Percentiles rank a stretch among this genome's conserved stretches.
phyloP scores from a whole-genome alignment of 2,329 filamentous ascomycete species.

The Graphilbum fragrans region DNA sequence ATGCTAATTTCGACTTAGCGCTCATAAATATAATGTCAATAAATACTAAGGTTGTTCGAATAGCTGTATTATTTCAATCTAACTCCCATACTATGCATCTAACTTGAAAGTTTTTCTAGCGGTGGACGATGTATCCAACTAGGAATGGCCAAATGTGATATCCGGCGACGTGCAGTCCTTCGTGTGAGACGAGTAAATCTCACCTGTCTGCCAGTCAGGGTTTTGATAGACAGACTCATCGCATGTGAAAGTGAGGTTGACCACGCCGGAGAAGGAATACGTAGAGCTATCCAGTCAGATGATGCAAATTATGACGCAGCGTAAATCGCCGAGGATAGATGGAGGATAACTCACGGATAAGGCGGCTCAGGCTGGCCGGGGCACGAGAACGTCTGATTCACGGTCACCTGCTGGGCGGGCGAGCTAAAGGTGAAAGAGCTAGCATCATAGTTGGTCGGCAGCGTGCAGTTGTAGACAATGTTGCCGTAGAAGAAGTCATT shows the following conservation, averaged over 20 bases:
- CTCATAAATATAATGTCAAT: too few species aligned
- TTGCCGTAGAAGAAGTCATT: slow-evolving; percentile 38
- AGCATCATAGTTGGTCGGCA: slow-evolving; percentile 11
- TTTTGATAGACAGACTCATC: slow-evolving; percentile 21
- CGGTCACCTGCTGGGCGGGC: slow-evolving; percentile 20
- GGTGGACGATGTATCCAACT: too few species aligned
- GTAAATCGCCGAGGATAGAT: neutral
- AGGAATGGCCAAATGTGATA: too few species aligned
- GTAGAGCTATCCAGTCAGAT: too few species aligned
- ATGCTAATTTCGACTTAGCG: too few species aligned
- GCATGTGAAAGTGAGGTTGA: slow-evolving; percentile 23
- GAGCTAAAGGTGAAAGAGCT: slow-evolving; percentile 31
- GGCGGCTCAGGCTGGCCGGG: too few species aligned
- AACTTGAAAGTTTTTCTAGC: too few species aligned
- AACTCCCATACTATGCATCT: too few species aligned
- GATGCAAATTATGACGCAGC: too few species aligned
- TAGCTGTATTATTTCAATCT: too few species aligned
- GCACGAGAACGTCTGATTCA: slow-evolving; percentile 40
- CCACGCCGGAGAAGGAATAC: slow-evolving; percentile 19
- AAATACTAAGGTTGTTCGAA: too few species aligned
- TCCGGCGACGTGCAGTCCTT: neutral
- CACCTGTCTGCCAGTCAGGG: slow-evolving; percentile 25
- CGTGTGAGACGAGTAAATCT: slow-evolving; percentile 21
- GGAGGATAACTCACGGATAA: too few species aligned
- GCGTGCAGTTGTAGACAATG: slow-evolving; percentile 28